Evolutionary conservation across 1,284 basidiomycete species (phyloP).

Genomic region (Acaromyces ingoldii): DNA sequence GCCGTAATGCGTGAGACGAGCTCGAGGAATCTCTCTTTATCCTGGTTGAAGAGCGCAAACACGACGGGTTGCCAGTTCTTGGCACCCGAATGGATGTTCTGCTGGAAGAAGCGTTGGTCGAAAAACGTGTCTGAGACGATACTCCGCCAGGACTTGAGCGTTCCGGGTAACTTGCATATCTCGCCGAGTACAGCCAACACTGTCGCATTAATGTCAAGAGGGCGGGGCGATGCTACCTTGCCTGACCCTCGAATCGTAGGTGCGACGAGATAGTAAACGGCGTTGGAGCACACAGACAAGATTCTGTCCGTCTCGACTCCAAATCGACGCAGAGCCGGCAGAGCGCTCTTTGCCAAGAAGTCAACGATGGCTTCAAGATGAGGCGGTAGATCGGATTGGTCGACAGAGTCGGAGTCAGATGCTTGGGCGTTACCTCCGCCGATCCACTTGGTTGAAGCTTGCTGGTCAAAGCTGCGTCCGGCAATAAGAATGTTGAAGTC

Average conservation of each 20-base stretch:
- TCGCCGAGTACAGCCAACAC: slow-evolving; percentile 64
- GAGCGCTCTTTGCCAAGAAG: slow-evolving; percentile 66
- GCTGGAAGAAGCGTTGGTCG: slow-evolving; percentile 82
- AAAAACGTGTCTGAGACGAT: slow-evolving; percentile 75
- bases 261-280: slow-evolving; percentile 77
- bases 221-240: background rate
- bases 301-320: slow-evolving; percentile 81
- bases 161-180: slow-evolving; percentile 71
- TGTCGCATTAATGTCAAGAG: slow-evolving; percentile 53
- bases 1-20: slow-evolving; percentile 61
- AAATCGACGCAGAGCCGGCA: slow-evolving; percentile 75
- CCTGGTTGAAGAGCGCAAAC: slow-evolving; percentile 72
- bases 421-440: background rate
- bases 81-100: slow-evolving; percentile 58
- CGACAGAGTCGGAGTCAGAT: background rate
- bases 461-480: slow-evolving; percentile 65
- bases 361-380: slow-evolving; percentile 63
- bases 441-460: slow-evolving; percentile 7
- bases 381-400: slow-evolving; percentile 7
- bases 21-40: slow-evolving; percentile 80
- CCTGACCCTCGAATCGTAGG: slow-evolving; percentile 63
- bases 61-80: slow-evolving; percentile 76
- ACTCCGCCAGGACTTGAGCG: slow-evolving; percentile 78
- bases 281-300: slow-evolving; percentile 68
- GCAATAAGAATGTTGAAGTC: slow-evolving; percentile 73